Percentiles rank a stretch among this genome's conserved stretches.
Evolutionary conservation across 768 basidiomycete genomes (phyloP).

Genomic region (Polyporus arcularius): DNA sequence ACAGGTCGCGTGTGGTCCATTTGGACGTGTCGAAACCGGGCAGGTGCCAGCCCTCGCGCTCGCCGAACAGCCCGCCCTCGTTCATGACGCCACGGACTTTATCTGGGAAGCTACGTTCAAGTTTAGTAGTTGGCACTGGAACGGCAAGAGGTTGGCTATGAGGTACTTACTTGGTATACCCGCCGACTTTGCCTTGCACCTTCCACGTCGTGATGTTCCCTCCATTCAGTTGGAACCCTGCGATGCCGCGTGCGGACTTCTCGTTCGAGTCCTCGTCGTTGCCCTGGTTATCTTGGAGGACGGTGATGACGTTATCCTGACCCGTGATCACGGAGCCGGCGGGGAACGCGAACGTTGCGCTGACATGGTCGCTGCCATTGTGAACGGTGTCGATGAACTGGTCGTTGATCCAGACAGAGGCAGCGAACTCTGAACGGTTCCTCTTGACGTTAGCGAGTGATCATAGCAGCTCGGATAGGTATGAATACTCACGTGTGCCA

Average conservation of each 20-base stretch:
- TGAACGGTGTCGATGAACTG: constrained; percentile 69
- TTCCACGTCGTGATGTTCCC: constrained; percentile 42
- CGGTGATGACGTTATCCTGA: constrained; percentile 73
- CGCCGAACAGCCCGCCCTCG: constrained; percentile 46
- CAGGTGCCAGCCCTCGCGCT: constrained; percentile 48
- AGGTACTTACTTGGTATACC: constrained; percentile 37
- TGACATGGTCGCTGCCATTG: constrained; percentile 62
- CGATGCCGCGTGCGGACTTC: constrained; percentile 79
- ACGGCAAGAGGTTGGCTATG: not conserved
- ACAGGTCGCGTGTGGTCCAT: constrained; percentile 60
- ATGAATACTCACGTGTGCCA: constrained; percentile 56
- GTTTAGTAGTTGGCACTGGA: too few relatives aligned
- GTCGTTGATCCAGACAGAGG: constrained; percentile 78
- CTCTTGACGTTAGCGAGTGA: not conserved
- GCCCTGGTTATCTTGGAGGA: constrained; percentile 77
- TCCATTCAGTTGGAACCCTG: constrained; percentile 66
- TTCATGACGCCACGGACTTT: constrained; percentile 50
- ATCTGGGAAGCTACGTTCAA: constrained; percentile 61
- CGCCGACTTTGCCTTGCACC: constrained; percentile 48
- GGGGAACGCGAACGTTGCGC: constrained; percentile 67
- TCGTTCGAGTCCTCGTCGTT: constrained; percentile 57
- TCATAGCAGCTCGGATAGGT: not conserved
- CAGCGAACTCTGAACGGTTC: constrained; percentile 52
- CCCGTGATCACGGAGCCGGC: constrained; percentile 47
- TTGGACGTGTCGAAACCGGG: constrained; percentile 60